These are phyloP conservation scores for Craterostigma plantagineum DNA, from an alignment of 257 asterid genomes.

Conservation along the genomic window DNA sequence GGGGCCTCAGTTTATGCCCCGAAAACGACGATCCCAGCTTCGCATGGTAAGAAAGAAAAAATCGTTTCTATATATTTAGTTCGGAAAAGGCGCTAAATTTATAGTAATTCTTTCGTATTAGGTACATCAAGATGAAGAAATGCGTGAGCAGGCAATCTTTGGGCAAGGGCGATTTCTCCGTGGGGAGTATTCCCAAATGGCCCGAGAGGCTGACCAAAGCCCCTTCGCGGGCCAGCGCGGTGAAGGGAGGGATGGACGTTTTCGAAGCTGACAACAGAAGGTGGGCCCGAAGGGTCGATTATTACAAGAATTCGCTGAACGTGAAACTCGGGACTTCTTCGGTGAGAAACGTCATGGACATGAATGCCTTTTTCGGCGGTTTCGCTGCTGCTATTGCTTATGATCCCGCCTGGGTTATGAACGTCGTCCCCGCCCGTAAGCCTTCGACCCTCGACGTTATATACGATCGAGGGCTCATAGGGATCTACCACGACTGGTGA, in stretches of 20 bases:
- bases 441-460: constrained; percentile 75
- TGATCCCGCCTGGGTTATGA: constrained; percentile 98
- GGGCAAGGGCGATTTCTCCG: constrained; percentile 43
- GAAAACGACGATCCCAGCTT: constrained; percentile 62
- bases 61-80: no score
- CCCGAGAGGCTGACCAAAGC: constrained; percentile 56
- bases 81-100: no score
- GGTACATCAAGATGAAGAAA: constrained; percentile 75
- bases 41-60: constrained; percentile 74
- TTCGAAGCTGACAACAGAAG: constrained; percentile 78
- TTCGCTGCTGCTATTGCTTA: constrained; percentile 68
- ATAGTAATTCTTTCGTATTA: no score
- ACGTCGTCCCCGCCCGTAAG: constrained; percentile 63
- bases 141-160: constrained; percentile 62
- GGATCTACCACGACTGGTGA: constrained; percentile 88
- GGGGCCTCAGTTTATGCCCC: constrained; percentile 52
- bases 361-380: constrained; percentile 94
- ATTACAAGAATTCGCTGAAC: constrained; percentile 61
- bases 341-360: constrained; percentile 88
- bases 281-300: constrained; percentile 62
- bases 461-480: constrained; percentile 87
- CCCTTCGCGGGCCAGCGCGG: constrained; percentile 56
- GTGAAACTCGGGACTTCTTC: constrained; percentile 68
- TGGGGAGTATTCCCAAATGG: constrained; percentile 75
- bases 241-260: constrained; percentile 51